phyloP scores from a whole-genome alignment of 495 filamentous ascomycete species.

The Rusavskia elegans region DNA sequence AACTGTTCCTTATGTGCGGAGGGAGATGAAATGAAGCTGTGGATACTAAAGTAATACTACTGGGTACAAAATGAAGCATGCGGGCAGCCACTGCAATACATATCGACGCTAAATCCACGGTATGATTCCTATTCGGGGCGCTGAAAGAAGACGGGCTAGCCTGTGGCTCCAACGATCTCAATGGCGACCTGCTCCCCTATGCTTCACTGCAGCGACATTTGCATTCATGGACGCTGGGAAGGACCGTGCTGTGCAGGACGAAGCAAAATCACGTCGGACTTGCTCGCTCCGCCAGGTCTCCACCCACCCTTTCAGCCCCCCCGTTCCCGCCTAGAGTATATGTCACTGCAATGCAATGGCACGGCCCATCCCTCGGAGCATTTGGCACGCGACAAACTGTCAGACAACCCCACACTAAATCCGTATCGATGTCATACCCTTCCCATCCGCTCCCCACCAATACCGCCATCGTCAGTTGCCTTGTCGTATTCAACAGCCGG shows the following conservation, averaged over 20 bases:
- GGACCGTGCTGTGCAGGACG: background rate
- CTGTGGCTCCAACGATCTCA: too few species aligned
- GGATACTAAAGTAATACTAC: too few species aligned
- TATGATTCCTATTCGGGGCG: too few species aligned
- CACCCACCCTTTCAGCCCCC: background rate
- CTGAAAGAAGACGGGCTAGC: too few species aligned
- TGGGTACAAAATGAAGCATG: background rate
- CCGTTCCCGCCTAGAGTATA: background rate
- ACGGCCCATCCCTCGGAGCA: background rate
- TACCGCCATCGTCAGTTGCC: background rate
- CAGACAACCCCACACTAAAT: background rate
- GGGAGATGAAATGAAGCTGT: too few species aligned
- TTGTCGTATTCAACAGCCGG: too few species aligned
- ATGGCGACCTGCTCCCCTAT: too few species aligned
- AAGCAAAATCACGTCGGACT: background rate
- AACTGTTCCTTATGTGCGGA: too few species aligned
- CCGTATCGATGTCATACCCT: background rate
- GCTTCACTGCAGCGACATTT: too few species aligned
- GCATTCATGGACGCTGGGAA: background rate
- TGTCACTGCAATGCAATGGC: background rate
- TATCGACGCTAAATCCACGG: background rate
- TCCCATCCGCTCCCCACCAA: background rate
- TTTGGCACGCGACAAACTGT: background rate
- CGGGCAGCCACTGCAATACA: background rate
- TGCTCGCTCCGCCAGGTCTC: background rate